phyloP scores from a whole-genome alignment of 345 rosid genomes.

The Punica granatum region DNA sequence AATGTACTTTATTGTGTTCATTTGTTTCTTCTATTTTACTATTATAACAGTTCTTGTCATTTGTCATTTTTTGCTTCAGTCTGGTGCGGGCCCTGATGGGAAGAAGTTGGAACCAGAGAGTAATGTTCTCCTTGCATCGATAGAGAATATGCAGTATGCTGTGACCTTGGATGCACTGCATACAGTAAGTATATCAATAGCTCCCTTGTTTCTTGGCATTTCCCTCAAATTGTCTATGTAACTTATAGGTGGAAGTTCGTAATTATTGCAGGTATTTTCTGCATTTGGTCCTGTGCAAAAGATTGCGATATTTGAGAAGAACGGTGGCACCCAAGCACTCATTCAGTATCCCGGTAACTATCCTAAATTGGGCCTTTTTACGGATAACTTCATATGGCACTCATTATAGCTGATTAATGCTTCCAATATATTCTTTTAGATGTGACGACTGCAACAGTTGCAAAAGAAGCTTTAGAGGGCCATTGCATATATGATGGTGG shows the following conservation, averaged over 20 bases:
- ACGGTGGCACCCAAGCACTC: constrained; percentile 91
- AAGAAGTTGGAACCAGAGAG: constrained; percentile 84
- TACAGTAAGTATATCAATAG: constrained; percentile 41
- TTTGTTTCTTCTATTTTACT: neutral
- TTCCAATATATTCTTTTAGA: constrained; percentile 36
- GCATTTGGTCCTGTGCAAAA: constrained; percentile 88
- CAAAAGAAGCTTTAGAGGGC: constrained; percentile 92
- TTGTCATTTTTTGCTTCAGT: constrained; percentile 35
- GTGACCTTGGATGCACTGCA: constrained; percentile 90
- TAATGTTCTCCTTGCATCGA: constrained; percentile 88
- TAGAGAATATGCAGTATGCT: constrained; percentile 97
- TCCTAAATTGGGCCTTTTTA: neutral
- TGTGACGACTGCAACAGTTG: constrained; percentile 66
- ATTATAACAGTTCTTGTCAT: neutral
- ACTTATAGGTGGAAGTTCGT: constrained; percentile 7
- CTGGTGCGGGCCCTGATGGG: constrained; percentile 80
- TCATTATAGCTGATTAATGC: neutral
- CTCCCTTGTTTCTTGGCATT: neutral
- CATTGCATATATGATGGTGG: constrained; percentile 99
- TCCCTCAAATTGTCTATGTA: neutral
- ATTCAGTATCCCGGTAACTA: constrained; percentile 77
- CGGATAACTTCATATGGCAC: neutral
- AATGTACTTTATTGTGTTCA: constrained; percentile 1
- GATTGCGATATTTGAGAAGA: constrained; percentile 93
- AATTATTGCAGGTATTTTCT: constrained; percentile 58